A percentile compares a stretch with the other conserved stretches of the same genome.
Evolutionary conservation across 2,329 filamentous ascomycete genomes (phyloP).

Genomic region (Colletotrichum spinosum): DNA sequence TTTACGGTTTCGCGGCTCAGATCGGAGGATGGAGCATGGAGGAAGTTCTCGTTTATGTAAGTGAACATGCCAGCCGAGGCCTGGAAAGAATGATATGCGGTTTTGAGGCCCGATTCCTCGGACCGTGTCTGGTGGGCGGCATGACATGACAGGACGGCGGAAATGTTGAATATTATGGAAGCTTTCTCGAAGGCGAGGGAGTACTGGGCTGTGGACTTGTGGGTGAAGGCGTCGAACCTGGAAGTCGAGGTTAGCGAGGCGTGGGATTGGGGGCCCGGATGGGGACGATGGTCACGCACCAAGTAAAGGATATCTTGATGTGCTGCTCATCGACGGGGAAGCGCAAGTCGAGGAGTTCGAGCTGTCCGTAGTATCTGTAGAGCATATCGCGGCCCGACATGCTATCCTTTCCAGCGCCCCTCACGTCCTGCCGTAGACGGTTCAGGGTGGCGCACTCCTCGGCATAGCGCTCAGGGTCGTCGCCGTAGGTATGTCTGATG

Average conservation of each 20-base stretch:
- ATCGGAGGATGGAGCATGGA: slow-evolving; percentile 97
- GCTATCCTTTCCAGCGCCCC: slow-evolving; percentile 96
- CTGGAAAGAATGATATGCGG: slow-evolving; percentile 97
- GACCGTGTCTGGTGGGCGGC: slow-evolving; percentile 92
- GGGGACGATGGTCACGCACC: slow-evolving; percentile 66
- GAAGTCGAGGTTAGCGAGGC: slow-evolving; percentile 9
- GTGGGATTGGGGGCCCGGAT: slow-evolving; percentile 16
- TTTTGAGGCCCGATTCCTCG: slow-evolving; percentile 93
- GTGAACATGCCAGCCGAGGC: slow-evolving; percentile 99
- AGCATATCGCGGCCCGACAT: slow-evolving; percentile 92
- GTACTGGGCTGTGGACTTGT: slow-evolving; percentile 96
- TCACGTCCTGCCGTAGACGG: slow-evolving; percentile 96
- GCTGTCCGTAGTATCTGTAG: slow-evolving; percentile 97
- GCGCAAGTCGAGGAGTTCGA: slow-evolving; percentile 91
- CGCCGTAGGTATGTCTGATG: slow-evolving; percentile 93
- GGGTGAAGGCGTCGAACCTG: slow-evolving; percentile 99
- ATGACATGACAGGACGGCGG: slow-evolving; percentile 94
- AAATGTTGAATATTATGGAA: slow-evolving; percentile 99
- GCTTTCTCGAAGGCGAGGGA: slow-evolving; percentile 98
- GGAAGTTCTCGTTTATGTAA: slow-evolving; percentile 99
- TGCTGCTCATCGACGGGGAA: slow-evolving; percentile 99
- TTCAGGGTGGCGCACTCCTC: slow-evolving; percentile 97
- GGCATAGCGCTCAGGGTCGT: slow-evolving; percentile 94
- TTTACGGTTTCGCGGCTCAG: slow-evolving; percentile 96
- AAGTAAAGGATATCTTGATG: slow-evolving; percentile 98